Evolutionary conservation across 1,284 basidiomycete genomes (phyloP).

Genomic region (Naganishia albida): DNA sequence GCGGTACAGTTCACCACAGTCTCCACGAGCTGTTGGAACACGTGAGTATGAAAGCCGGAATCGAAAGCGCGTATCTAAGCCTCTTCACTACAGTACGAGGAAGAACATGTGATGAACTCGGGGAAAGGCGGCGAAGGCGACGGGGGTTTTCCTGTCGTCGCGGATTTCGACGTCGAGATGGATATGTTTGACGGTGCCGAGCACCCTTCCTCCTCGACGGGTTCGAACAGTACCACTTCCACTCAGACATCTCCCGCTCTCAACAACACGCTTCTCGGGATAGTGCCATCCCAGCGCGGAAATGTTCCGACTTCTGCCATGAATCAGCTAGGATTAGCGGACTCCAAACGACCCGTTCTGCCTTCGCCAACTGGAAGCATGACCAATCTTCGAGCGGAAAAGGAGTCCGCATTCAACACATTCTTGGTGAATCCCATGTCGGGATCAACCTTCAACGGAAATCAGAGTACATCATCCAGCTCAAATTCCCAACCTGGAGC

Average conservation of each 20-base stretch:
- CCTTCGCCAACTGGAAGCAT: slow-evolving; percentile 7
- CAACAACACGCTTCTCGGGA: slow-evolving; percentile 25
- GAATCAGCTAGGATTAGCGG: slow-evolving; percentile 26
- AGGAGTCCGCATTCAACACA: slow-evolving; percentile 28
- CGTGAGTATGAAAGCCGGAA: slow-evolving; percentile 12
- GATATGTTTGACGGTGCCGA: slow-evolving; percentile 31
- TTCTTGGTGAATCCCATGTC: slow-evolving; percentile 28
- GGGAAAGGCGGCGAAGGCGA: slow-evolving; percentile 25
- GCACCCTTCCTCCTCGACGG: slow-evolving; percentile 25
- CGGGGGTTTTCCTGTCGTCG: slow-evolving; percentile 22
- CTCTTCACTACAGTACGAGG: slow-evolving; percentile 28
- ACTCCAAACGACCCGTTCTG: not conserved
- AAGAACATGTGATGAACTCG: slow-evolving; percentile 32
- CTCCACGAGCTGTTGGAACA: slow-evolving; percentile 34
- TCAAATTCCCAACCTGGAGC: slow-evolving; percentile 20
- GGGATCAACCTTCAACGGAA: slow-evolving; percentile 17
- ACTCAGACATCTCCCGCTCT: slow-evolving; percentile 30
- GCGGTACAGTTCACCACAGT: slow-evolving; percentile 29
- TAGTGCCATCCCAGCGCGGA: slow-evolving; percentile 12
- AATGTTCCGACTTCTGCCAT: slow-evolving; percentile 16
- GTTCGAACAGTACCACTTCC: slow-evolving; percentile 7
- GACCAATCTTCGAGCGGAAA: slow-evolving; percentile 9
- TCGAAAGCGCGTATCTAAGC: not conserved
- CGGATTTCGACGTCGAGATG: slow-evolving; percentile 34
- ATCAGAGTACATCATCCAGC: slow-evolving; percentile 10